Base-by-base conservation (phyloP, 2,329 filamentous ascomycete species). In the Fusarium sp. region DNA sequence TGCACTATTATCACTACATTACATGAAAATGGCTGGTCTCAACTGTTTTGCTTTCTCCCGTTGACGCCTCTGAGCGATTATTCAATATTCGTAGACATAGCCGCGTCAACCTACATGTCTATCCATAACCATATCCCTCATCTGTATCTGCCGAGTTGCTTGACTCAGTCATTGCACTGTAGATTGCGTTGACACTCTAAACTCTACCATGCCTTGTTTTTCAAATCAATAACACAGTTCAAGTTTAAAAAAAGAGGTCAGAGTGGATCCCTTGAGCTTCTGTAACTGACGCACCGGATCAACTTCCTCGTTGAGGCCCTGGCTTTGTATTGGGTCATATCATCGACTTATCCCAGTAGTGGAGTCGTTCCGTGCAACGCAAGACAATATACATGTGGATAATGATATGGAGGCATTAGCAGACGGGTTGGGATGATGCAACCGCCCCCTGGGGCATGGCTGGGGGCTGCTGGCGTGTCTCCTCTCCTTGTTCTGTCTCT, bases 241-340 rank as follows among this genome's bases (percentile, higher is more conserved):
- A 37, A 52, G 18, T 32, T 25, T 45, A 37, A 24, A 57, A 44
- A 46, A 45, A 49, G 27, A 44, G 41, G 24, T 48, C n/a, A 56
- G 7, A 51, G 64, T 67, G 64, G 63, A 42, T 13, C 37, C 62
- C 18, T 20, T 27, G 27, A 27, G 49, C 62, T 49, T 67, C 63
- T 69, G 66, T 66, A 70, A 56, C 66, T 67, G 67, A 68, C 37
- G 49, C 61, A 62, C 67, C 67, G 67, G 67, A 51, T 62, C 61
- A 69, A 69, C 57, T 69, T 69, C 67, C 67, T 70, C 53, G 54
- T 69, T 62, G 61, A 69, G 67, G 67, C 56, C 67, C 66, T 56
- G 41, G 34, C 24, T 49, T 67, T 61, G 64, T 45, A 56, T 57
- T 69, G 65, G 61, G 61, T 66, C 55, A 67, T 66, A 51, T 66